phyloP scores from a whole-genome alignment of 805 yeast species.

The Saccharomyces mikatae region DNA sequence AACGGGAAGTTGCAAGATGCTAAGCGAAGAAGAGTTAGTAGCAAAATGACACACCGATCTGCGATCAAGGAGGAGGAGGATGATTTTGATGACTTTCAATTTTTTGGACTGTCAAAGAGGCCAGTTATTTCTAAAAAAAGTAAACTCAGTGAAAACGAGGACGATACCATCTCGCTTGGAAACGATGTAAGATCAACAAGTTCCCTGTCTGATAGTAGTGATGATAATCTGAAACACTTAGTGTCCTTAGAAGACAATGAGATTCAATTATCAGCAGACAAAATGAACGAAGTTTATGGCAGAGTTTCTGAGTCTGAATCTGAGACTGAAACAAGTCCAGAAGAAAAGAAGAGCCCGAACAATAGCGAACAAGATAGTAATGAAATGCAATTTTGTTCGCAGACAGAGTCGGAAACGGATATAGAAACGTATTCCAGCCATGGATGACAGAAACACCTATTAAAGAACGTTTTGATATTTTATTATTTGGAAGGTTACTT shows the following conservation, averaged over 20 bases:
- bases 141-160: conserved; percentile 2
- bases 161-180: not conserved
- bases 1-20: not conserved
- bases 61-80: conserved; percentile 8
- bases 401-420: conserved; percentile 2
- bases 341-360: not conserved
- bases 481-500: not conserved
- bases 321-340: not conserved
- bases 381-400: not conserved
- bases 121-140: conserved; percentile 5
- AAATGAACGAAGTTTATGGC: not conserved
- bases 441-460: not conserved
- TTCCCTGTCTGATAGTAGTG: not conserved
- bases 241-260: not conserved
- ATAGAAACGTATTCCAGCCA: conserved; percentile 1
- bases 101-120: conserved; percentile 16
- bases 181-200: not conserved
- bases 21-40: not conserved
- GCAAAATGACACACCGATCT: not conserved
- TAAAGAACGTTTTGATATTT: not conserved
- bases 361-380: too few relatives aligned
- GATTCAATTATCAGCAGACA: not conserved
- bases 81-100: conserved; percentile 16
- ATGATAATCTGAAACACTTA: not conserved
- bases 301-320: not conserved